Conservation (phyloP, 768 basidiomycete species). For the Boletus fagicola region DNA sequence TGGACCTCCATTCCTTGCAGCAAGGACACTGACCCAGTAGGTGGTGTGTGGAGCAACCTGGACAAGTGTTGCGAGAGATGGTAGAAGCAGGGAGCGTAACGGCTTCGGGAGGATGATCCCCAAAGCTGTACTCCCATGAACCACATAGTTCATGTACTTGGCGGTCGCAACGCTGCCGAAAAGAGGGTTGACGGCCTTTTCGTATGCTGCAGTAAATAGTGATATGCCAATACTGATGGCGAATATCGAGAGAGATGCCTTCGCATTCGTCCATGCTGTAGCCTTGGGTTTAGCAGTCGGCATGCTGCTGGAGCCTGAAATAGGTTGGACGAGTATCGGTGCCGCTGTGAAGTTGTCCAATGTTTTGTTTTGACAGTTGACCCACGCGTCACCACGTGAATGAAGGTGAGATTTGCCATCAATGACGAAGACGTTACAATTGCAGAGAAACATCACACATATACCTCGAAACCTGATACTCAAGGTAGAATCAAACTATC, state of each 20-base stretch:
- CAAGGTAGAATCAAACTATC: background rate
- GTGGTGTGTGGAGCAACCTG: slow-evolving; percentile 57
- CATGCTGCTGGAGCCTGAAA: background rate
- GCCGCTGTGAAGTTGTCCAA: background rate
- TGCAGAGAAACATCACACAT: background rate
- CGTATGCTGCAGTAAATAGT: slow-evolving; percentile 59
- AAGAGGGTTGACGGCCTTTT: slow-evolving; percentile 62
- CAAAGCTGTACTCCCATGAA: slow-evolving; percentile 38
- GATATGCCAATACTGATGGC: slow-evolving; percentile 41
- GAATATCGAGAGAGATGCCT: slow-evolving; percentile 27
- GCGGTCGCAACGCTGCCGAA: slow-evolving; percentile 62
- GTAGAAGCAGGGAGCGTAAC: slow-evolving; percentile 22
- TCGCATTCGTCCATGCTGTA: slow-evolving; percentile 13
- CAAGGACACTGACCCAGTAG: slow-evolving; percentile 63
- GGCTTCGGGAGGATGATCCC: slow-evolving; percentile 33
- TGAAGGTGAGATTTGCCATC: background rate
- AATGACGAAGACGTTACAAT: background rate
- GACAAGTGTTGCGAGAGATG: slow-evolving; percentile 40
- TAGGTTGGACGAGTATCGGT: background rate
- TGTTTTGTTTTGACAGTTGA: background rate
- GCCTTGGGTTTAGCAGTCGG: slow-evolving; percentile 3
- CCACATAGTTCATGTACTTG: slow-evolving; percentile 44
- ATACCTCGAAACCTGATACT: background rate
- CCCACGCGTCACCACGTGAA: background rate
- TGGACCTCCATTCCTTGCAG: slow-evolving; percentile 51